Conservation (phyloP, 2,329 filamentous ascomycete species). For the Pseudogymnoascus sp. region DNA sequence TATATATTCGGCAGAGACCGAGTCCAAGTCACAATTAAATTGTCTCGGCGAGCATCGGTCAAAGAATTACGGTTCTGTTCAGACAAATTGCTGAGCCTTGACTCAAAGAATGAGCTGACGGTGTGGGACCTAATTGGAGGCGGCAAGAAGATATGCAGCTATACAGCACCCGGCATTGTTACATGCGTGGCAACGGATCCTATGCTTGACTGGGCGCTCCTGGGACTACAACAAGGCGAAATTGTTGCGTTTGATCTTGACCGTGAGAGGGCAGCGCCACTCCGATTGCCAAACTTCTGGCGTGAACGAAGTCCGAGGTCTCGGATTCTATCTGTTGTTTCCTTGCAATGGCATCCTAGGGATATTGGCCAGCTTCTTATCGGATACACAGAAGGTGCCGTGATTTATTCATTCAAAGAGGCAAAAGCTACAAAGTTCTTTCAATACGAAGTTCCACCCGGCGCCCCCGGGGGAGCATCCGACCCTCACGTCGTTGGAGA, state of each 20-base stretch:
- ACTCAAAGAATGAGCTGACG: slow-evolving; percentile 76
- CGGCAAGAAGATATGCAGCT: slow-evolving; percentile 58
- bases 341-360: slow-evolving; percentile 77
- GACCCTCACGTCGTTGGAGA: slow-evolving; percentile 57
- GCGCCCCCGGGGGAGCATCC: slow-evolving; percentile 66
- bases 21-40: slow-evolving; percentile 66
- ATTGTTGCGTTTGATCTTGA: slow-evolving; percentile 91
- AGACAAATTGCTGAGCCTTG: slow-evolving; percentile 77
- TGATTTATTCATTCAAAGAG: slow-evolving; percentile 92
- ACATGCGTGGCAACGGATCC: slow-evolving; percentile 74
- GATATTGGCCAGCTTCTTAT: slow-evolving; percentile 89
- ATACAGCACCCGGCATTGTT: slow-evolving; percentile 71
- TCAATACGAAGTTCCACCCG: slow-evolving; percentile 71
- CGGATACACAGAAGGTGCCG: slow-evolving; percentile 82
- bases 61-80: slow-evolving; percentile 75
- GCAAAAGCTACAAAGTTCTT: slow-evolving; percentile 72
- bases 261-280: slow-evolving; percentile 65
- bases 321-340: slow-evolving; percentile 59
- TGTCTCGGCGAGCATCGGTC: slow-evolving; percentile 67
- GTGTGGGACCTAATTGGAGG: slow-evolving; percentile 70
- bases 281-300: slow-evolving; percentile 87
- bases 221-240: slow-evolving; percentile 77
- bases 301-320: slow-evolving; percentile 61
- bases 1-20: slow-evolving; percentile 81
- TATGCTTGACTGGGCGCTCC: slow-evolving; percentile 85